Conservation (phyloP, 352 stramenopile species). For the Phytophthora aleatoria region DNA sequence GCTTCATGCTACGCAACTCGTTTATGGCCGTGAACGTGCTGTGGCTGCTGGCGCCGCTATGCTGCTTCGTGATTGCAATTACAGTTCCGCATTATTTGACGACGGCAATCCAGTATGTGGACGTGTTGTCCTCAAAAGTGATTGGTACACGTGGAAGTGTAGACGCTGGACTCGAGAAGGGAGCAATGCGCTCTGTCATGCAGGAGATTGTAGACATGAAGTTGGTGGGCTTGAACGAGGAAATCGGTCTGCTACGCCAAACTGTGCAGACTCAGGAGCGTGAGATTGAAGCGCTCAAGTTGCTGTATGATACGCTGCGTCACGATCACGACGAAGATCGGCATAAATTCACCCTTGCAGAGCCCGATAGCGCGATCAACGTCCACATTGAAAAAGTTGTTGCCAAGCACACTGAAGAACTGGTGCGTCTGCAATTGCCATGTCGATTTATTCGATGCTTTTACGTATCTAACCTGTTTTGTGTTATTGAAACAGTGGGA, state of each 20-base stretch:
- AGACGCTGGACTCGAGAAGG: conserved; percentile 47
- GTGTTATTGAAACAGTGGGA: conserved; percentile 43
- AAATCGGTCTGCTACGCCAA: conserved; percentile 54
- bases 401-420: conserved; percentile 60
- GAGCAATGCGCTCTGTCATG: conserved; percentile 63
- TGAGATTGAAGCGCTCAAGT: conserved; percentile 60
- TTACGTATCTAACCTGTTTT: conserved; percentile 1
- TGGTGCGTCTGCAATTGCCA: conserved; percentile 42
- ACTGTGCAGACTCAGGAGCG: conserved; percentile 60
- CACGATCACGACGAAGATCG: conserved; percentile 61
- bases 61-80: conserved; percentile 74
- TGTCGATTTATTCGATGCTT: neutral
- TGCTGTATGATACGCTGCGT: conserved; percentile 62
- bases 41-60: conserved; percentile 73
- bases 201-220: conserved; percentile 78
- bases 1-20: conserved; percentile 61
- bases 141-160: conserved; percentile 23
- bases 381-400: conserved; percentile 77
- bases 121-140: conserved; percentile 56
- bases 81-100: conserved; percentile 74
- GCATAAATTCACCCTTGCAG: conserved; percentile 63
- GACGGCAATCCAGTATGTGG: conserved; percentile 69
- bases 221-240: conserved; percentile 56
- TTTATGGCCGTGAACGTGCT: conserved; percentile 80
- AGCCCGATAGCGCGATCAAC: conserved; percentile 56